These are phyloP conservation scores for Rhodamnia argentea DNA, from an alignment of 345 rosid genomes.

Conservation along the genomic window DNA sequence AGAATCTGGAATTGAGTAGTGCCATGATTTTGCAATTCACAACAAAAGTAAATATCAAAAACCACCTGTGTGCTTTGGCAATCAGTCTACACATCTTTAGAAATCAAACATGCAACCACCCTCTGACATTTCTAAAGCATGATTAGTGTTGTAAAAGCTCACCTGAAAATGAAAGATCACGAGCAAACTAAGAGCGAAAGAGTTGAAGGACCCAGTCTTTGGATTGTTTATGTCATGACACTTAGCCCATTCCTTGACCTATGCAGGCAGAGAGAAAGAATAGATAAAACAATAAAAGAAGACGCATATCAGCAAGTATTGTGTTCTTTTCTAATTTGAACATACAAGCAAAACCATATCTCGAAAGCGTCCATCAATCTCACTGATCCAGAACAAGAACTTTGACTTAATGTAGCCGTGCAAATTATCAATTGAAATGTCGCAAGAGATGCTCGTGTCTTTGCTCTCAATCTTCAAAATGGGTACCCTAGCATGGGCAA, in stretches of 20 bases:
- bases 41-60: background rate
- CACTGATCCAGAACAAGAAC: slow-evolving; percentile 66
- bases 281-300: background rate
- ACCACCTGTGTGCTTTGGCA: background rate
- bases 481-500: slow-evolving; percentile 71
- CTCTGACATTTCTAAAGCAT: background rate
- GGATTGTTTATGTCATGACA: slow-evolving; percentile 66
- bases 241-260: slow-evolving; percentile 99
- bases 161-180: slow-evolving; percentile 97
- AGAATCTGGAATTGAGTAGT: background rate
- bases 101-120: background rate
- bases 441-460: slow-evolving; percentile 54
- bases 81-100: background rate
- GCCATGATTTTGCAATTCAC: background rate
- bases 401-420: slow-evolving; percentile 69
- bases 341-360: slow-evolving; percentile 70
- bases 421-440: slow-evolving; percentile 75
- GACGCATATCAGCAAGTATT: background rate
- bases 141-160: background rate
- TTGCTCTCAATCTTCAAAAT: slow-evolving; percentile 55
- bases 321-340: background rate
- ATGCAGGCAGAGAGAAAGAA: background rate
- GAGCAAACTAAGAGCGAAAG: slow-evolving; percentile 71
- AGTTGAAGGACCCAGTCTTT: slow-evolving; percentile 60
- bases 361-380: slow-evolving; percentile 77